Evolutionary conservation across 352 stramenopile genomes (phyloP).

Genomic region (Phytophthora sansomeana): DNA sequence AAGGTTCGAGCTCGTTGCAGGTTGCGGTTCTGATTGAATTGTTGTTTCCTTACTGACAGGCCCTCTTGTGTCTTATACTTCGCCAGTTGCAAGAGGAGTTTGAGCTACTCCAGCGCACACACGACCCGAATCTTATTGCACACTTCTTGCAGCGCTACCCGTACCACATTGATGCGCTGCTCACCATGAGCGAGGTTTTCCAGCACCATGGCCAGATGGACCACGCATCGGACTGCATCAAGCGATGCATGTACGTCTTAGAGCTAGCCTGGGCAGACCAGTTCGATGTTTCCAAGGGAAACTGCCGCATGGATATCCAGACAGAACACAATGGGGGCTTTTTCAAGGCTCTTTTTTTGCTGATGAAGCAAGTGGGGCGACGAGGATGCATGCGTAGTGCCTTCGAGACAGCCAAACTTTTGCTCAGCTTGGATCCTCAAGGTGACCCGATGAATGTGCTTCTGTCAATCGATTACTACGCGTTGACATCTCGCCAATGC

Average conservation of each 20-base stretch:
- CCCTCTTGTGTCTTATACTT: conserved; percentile 2
- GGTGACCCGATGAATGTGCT: conserved; percentile 86
- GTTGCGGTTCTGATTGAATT: background rate
- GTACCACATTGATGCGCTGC: conserved; percentile 85
- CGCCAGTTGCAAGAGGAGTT: conserved; percentile 83
- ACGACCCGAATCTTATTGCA: conserved; percentile 84
- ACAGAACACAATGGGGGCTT: conserved; percentile 83
- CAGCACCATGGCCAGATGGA: conserved; percentile 91
- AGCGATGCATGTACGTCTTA: conserved; percentile 85
- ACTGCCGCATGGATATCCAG: conserved; percentile 84
- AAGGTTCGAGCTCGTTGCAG: conserved; percentile 49
- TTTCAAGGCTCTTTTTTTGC: conserved; percentile 78
- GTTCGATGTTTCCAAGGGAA: conserved; percentile 83
- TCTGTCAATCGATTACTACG: conserved; percentile 87
- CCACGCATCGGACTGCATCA: conserved; percentile 84
- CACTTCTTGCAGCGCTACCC: conserved; percentile 86
- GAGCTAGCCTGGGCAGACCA: conserved; percentile 86
- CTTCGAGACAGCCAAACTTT: conserved; percentile 82
- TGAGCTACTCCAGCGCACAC: conserved; percentile 78
- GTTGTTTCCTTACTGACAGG: background rate
- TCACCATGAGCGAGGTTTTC: conserved; percentile 90
- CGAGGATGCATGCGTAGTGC: conserved; percentile 86
- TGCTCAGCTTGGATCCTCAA: conserved; percentile 77
- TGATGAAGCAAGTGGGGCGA: conserved; percentile 87
- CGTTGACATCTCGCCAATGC: conserved; percentile 78